Base-by-base conservation (phyloP, 768 basidiomycete genomes). In the Kockovaella imperatae region DNA sequence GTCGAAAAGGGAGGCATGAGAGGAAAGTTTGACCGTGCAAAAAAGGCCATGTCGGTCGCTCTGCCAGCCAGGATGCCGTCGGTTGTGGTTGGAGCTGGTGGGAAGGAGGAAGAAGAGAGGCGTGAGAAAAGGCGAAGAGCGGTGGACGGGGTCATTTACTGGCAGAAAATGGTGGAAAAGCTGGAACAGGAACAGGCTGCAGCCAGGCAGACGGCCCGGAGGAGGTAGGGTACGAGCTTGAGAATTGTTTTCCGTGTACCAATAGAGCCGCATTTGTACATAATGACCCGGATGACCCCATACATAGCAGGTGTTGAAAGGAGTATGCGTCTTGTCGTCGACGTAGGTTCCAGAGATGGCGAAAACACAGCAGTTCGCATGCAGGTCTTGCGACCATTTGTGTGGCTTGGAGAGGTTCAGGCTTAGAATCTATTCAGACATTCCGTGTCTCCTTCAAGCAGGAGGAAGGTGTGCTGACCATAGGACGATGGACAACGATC, bases 381-480 rank as follows among this genome's bases (percentile, higher is more conserved):
- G n/a, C n/a, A n/a, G 35, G 14, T n/a, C 21, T 21, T 36, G 17
- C 17, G 35, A 36, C 21, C 35, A 36, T 14, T n/a, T 17, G 17
- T n/a, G 31, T 17, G 35, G 4, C 14, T 36, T 15, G 35, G 20
- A 13, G 13, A 11, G 20, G 11, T 15, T n/a, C 32, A 42, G 25
- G 26, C 14, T n/a, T 34, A 6, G 21, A 15, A 32, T 15, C 15
- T 13, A 31, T 5, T n/a, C 17, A 36, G 17, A n/a, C 21, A 17
- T 18, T 18, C n/a, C 40, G 40, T 4, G 17, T 25, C 5, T 42
- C 45, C 7, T 10, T 49, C 42, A 93, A 0, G 91, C 93, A n/a
- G 93, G 93, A 0, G 93, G 93, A 25, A 93, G 76, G 64, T 90
- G 91, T 2, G 79, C 78, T 1, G 76, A 78, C 90, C 89, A 97